Base-by-base conservation (phyloP, 345 rosid genomes). In the Bruguiera gymnorhiza region DNA sequence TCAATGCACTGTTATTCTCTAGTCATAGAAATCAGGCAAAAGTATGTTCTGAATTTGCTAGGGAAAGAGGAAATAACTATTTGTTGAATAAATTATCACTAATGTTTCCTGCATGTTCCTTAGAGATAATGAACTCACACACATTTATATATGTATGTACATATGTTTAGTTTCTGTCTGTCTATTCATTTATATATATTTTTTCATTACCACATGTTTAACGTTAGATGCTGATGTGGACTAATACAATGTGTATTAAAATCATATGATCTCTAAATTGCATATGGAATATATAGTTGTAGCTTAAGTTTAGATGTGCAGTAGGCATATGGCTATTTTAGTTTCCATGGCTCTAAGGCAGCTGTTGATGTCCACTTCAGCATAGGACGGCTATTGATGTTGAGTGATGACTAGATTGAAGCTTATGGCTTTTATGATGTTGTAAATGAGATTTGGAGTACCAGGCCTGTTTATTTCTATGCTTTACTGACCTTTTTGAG, bases 281-380 rank as follows among this genome's bases (percentile, higher is more conserved):
- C 18, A 2, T 10, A 0, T 64, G 52, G 67, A 46, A 5, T 46
- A 8, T 63, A 15, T 43, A 15, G 32, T 53, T 29, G 11, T 13
- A 19, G 50, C 32, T 52, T 66, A 21, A 54, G 1, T 51, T 51
- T n/a, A 34, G 60, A 66, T 23, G 18, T 9, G 23, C 39, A 13
- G 9, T 34, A 6, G n/a, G 18, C 8, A n/a, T 5, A 5, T 15
- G 70, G 24, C 9, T 27, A 50, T 24, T 3, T 67, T 37, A 21
- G 13, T 66, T 32, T 32, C 19, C 2, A 9, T 32, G 19, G 55
- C n/a, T 31, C 57, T 37, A 37, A 68, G 24, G 16, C 7, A 32
- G 34, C 32, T 18, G 23, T 58, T 32, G 24, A 29, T 11, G 32
- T 52, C 34, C 73, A 70, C 29, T 46, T 51, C 67, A 60, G 26